Percentiles rank a stretch among this genome's conserved stretches.
Conservation (phyloP, 371 early-diverging fungal species). For the Nematocida ironsii region DNA sequence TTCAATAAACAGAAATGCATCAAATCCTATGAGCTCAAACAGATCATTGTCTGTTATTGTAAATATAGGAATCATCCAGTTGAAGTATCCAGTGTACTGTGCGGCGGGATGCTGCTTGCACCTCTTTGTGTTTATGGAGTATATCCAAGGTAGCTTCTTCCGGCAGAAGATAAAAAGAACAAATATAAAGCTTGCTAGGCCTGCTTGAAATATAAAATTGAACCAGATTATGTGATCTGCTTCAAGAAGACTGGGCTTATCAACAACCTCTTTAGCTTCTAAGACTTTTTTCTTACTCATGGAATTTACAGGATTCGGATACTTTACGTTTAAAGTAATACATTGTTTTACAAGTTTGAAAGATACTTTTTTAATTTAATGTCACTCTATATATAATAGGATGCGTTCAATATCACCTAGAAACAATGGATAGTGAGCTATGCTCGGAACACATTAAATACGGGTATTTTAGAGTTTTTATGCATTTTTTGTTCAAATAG, state of each 20-base stretch:
- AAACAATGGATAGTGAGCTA: too few relatives aligned
- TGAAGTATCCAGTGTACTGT: slow-evolving; percentile 60
- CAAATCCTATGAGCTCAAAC: slow-evolving; percentile 68
- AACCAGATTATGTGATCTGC: slow-evolving; percentile 63
- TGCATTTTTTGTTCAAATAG: too few relatives aligned
- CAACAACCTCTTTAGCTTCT: slow-evolving; percentile 3
- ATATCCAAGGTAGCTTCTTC: slow-evolving; percentile 67
- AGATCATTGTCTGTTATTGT: slow-evolving; percentile 62
- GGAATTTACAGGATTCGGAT: neutral
- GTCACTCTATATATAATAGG: too few relatives aligned
- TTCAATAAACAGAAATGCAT: slow-evolving; percentile 70
- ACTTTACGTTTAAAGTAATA: neutral
- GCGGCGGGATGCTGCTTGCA: slow-evolving; percentile 68
- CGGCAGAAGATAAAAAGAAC: slow-evolving; percentile 63
- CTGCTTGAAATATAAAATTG: slow-evolving; percentile 63
- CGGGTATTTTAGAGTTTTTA: too few relatives aligned
- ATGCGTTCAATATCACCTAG: too few relatives aligned
- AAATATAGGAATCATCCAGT: slow-evolving; percentile 68
- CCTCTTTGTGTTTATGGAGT: slow-evolving; percentile 65
- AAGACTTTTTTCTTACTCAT: neutral
- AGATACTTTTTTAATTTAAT: too few relatives aligned
- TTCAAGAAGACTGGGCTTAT: slow-evolving; percentile 38
- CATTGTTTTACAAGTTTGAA: neutral
- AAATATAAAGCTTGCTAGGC: slow-evolving; percentile 34
- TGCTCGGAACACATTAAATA: too few relatives aligned